phyloP scores from a whole-genome alignment of 495 filamentous ascomycete species.

The Jackrogersella minutella region DNA sequence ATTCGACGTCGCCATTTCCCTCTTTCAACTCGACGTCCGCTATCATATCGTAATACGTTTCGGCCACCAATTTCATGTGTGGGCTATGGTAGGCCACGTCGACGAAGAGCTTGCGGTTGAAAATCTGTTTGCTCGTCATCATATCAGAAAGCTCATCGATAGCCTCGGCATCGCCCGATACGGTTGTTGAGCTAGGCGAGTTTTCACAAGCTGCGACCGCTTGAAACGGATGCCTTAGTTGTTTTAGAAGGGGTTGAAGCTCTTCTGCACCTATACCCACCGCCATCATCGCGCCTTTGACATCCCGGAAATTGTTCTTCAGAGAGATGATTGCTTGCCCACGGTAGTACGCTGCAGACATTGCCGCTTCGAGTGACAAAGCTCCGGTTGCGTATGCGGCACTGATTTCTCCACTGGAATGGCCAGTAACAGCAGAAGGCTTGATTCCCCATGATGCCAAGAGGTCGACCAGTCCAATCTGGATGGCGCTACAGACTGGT shows the following conservation, averaged over 20 bases:
- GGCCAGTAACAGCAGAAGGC: slow-evolving; percentile 63
- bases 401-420: slow-evolving; percentile 70
- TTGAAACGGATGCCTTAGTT: slow-evolving; percentile 29
- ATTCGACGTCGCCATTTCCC: slow-evolving; percentile 47
- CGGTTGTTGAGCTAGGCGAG: slow-evolving; percentile 65
- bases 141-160: slow-evolving; percentile 58
- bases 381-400: slow-evolving; percentile 58
- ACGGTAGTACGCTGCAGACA: slow-evolving; percentile 60
- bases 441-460: slow-evolving; percentile 60
- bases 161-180: slow-evolving; percentile 63
- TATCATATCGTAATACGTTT: slow-evolving; percentile 49
- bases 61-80: slow-evolving; percentile 63
- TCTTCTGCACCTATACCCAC: slow-evolving; percentile 58
- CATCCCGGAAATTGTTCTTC: slow-evolving; percentile 42
- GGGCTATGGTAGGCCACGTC: slow-evolving; percentile 70
- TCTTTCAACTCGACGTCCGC: slow-evolving; percentile 44
- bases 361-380: slow-evolving; percentile 58
- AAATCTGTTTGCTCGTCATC: slow-evolving; percentile 56
- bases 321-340: slow-evolving; percentile 48
- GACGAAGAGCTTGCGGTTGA: slow-evolving; percentile 64
- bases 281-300: slow-evolving; percentile 58
- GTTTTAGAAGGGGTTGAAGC: slow-evolving; percentile 48
- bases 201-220: slow-evolving; percentile 61
- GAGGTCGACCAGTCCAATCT: slow-evolving; percentile 62
- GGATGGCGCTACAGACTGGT: slow-evolving; percentile 58